Evolutionary conservation across 345 rosid species (phyloP).

Genomic region (Nasturtium officinale): DNA sequence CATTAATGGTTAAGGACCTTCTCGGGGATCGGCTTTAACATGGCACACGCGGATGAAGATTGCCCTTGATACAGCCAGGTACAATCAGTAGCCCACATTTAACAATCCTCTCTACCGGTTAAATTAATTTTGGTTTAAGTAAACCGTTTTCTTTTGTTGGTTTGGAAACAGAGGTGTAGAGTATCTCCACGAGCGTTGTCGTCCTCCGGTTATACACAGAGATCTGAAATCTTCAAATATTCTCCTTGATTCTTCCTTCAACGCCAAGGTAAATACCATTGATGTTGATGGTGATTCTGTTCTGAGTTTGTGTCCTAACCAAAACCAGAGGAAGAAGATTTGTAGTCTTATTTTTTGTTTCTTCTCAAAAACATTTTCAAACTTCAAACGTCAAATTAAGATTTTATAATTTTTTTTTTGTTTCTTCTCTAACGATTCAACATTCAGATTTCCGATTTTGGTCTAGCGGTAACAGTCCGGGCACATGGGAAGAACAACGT

Average conservation of each 20-base stretch:
- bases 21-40: conserved; percentile 79
- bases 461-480: conserved; percentile 83
- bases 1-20: conserved; percentile 66
- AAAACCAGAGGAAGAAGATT: neutral
- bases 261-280: conserved; percentile 71
- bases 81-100: conserved; percentile 34
- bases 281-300: neutral
- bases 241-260: conserved; percentile 84
- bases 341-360: too few relatives aligned
- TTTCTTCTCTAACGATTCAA: too few relatives aligned
- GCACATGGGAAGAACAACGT: conserved; percentile 59
- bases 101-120: conserved; percentile 19
- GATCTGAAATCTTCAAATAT: conserved; percentile 96
- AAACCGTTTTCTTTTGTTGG: conserved; percentile 26
- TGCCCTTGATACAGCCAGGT: conserved; percentile 93
- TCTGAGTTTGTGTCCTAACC: neutral
- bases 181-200: conserved; percentile 89
- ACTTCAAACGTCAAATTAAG: too few relatives aligned
- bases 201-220: conserved; percentile 91
- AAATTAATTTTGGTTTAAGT: conserved; percentile 11
- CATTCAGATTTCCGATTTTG: conserved; percentile 96
- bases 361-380: too few relatives aligned
- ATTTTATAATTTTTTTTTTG: too few relatives aligned
- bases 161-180: conserved; percentile 85
- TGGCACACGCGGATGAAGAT: conserved; percentile 93